phyloP scores from a whole-genome alignment of 2,329 filamentous ascomycete species.

The Fonsecaea multimorphosa region DNA sequence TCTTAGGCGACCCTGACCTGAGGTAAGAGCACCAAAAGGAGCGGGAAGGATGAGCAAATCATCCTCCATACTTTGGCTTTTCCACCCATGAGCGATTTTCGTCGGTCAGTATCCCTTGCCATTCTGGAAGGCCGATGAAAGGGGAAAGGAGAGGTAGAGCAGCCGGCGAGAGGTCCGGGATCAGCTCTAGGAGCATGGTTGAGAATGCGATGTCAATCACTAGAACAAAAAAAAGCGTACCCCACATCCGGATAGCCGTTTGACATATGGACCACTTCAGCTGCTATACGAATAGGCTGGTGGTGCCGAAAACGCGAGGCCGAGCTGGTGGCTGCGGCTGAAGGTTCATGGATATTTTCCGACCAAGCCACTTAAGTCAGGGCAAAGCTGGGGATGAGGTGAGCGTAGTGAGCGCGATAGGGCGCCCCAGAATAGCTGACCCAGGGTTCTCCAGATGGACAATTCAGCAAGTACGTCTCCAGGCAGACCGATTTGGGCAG shows the following conservation, averaged over 20 bases:
- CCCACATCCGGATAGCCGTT: conserved; percentile 1
- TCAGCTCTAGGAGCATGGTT: neutral
- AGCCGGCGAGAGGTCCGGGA: neutral
- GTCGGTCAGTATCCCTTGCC: neutral
- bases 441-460: neutral
- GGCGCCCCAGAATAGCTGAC: neutral
- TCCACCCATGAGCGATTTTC: neutral
- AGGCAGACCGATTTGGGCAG: neutral
- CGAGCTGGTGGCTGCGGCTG: neutral
- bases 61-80: neutral
- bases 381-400: conserved; percentile 1
- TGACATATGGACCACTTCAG: neutral
- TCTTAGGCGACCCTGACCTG: neutral
- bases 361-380: neutral
- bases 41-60: neutral
- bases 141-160: neutral
- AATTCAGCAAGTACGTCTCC: neutral
- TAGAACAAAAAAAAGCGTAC: neutral
- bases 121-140: neutral
- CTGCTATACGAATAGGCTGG: neutral
- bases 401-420: neutral
- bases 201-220: neutral
- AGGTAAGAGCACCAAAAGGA: no score
- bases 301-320: conserved; percentile 3
- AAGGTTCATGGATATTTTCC: neutral